Conservation (phyloP, 1,284 basidiomycete genomes). For the Mrakiaceae sp. region DNA sequence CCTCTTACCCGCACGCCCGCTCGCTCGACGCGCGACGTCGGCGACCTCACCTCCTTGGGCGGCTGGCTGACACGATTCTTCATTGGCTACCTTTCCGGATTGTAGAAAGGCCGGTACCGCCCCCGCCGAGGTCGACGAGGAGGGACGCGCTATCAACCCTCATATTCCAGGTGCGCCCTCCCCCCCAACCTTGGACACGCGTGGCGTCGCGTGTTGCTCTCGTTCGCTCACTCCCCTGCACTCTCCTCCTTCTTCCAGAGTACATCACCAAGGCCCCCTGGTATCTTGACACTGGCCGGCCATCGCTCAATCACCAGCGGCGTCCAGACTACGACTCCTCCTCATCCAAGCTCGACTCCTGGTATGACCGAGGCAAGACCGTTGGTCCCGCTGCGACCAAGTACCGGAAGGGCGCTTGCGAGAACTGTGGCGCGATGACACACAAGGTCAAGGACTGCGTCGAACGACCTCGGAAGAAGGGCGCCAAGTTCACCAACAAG, state of each 20-base stretch:
- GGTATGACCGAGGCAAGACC: conserved; percentile 84
- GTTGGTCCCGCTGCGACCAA: conserved; percentile 86
- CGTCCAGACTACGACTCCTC: conserved; percentile 56
- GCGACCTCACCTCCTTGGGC: too few relatives aligned
- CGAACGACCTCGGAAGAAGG: conserved; percentile 90
- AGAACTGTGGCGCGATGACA: conserved; percentile 95
- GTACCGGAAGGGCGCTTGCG: conserved; percentile 94
- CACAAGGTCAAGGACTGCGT: conserved; percentile 88
- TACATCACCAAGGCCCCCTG: conserved; percentile 94
- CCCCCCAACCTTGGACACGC: too few relatives aligned
- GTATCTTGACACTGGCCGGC: conserved; percentile 88
- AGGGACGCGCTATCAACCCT: conserved; percentile 92
- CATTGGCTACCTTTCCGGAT: too few relatives aligned
- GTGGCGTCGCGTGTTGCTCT: neutral
- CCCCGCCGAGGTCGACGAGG: conserved; percentile 84
- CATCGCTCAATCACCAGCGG: conserved; percentile 87
- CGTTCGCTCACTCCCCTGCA: neutral
- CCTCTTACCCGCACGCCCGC: conserved; percentile 29
- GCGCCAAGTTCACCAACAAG: conserved; percentile 84
- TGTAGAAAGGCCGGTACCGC: conserved; percentile 85
- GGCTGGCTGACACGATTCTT: too few relatives aligned
- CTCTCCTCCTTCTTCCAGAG: conserved; percentile 40
- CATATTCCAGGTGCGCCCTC: conserved; percentile 77
- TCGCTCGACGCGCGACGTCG: conserved; percentile 22
- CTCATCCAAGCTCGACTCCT: conserved; percentile 64